Conservation (phyloP, 768 basidiomycete species). For the Podaxis sp. region DNA sequence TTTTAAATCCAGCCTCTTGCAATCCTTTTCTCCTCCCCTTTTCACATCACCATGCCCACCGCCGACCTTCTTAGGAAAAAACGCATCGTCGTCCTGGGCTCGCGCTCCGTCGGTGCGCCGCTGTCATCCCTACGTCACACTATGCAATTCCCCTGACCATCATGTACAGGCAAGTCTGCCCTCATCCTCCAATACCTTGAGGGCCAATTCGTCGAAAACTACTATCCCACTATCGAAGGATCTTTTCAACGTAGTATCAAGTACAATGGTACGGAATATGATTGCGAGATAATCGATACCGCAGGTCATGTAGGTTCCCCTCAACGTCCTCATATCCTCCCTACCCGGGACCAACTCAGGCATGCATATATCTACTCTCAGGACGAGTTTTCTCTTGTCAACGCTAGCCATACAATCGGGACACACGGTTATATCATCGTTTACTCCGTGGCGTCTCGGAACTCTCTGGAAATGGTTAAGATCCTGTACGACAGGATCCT, state of each 20-base stretch:
- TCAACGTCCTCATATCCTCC: slow-evolving; percentile 8
- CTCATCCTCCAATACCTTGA: slow-evolving; percentile 86
- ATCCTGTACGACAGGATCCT: slow-evolving; percentile 91
- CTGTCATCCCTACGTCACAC: slow-evolving; percentile 15
- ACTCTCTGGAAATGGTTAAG: slow-evolving; percentile 88
- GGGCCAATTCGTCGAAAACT: slow-evolving; percentile 78
- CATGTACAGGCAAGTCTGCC: slow-evolving; percentile 79
- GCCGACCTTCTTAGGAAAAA: slow-evolving; percentile 50
- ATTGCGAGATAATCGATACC: slow-evolving; percentile 93
- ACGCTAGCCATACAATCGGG: slow-evolving; percentile 86
- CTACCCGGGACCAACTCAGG: neutral
- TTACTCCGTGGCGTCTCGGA: slow-evolving; percentile 81
- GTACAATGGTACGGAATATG: slow-evolving; percentile 77
- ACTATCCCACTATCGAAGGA: slow-evolving; percentile 90
- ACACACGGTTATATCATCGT: slow-evolving; percentile 94
- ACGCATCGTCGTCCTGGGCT: slow-evolving; percentile 81
- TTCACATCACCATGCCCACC: slow-evolving; percentile 13
- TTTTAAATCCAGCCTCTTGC: neutral
- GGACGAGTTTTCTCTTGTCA: slow-evolving; percentile 91
- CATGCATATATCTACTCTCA: slow-evolving; percentile 24
- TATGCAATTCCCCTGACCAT: slow-evolving; percentile 12
- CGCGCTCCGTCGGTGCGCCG: slow-evolving; percentile 76
- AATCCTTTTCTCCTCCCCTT: slow-evolving; percentile 20
- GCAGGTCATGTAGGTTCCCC: slow-evolving; percentile 74
- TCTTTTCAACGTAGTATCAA: slow-evolving; percentile 72